These are phyloP conservation scores for Acacia concinna DNA, from an alignment of 331 rosid species.

Conservation along the genomic window DNA sequence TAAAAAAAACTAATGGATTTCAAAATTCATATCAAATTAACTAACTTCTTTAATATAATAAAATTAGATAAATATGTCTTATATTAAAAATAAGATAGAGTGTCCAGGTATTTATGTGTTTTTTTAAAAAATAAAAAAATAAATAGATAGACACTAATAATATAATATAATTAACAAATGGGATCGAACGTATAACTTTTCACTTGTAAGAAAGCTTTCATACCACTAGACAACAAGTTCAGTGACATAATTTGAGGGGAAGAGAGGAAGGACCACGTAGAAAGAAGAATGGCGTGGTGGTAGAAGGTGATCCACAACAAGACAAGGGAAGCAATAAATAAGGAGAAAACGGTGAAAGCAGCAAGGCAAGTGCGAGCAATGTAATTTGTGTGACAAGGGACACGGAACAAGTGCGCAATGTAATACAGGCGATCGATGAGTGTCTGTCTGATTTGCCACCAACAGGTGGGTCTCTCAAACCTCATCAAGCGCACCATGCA, in stretches of 20 bases:
- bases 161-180: too few relatives aligned
- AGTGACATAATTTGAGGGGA: not conserved
- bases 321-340: not conserved
- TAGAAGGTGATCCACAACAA: not conserved
- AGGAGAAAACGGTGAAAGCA: constrained; percentile 18
- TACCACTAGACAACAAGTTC: too few relatives aligned
- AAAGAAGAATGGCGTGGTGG: not conserved
- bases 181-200: too few relatives aligned
- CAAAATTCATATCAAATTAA: too few relatives aligned
- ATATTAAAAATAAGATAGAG: too few relatives aligned
- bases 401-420: not conserved
- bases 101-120: too few relatives aligned
- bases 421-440: not conserved
- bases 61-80: too few relatives aligned
- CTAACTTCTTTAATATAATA: too few relatives aligned
- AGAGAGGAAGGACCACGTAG: not conserved
- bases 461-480: constrained; percentile 35
- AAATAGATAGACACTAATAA: too few relatives aligned
- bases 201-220: too few relatives aligned
- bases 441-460: constrained; percentile 19
- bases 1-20: too few relatives aligned
- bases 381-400: not conserved
- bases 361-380: not conserved
- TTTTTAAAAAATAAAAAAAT: too few relatives aligned
- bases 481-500: not conserved